Evolutionary conservation across 352 stramenopile genomes (phyloP).

Genomic region (Detonula confervacea): DNA sequence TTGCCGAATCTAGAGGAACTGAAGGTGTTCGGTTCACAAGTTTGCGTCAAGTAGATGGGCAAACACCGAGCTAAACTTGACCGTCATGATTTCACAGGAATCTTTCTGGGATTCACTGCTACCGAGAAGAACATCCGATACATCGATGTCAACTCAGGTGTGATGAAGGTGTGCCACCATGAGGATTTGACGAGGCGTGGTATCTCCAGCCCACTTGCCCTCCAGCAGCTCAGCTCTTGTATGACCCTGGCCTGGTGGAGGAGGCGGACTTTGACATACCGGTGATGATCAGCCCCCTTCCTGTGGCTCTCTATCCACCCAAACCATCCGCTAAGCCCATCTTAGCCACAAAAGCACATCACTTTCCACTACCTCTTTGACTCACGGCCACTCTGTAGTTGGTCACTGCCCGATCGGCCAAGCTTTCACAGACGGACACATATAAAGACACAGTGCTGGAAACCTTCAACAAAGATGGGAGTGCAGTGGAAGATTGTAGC

Average conservation of each 20-base stretch:
- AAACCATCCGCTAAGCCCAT: too few species aligned
- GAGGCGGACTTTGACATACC: too few species aligned
- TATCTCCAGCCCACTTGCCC: constrained; percentile 14
- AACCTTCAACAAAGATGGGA: not conserved
- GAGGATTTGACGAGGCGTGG: constrained; percentile 18
- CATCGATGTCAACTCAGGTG: constrained; percentile 2
- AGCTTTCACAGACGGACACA: not conserved
- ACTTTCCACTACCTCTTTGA: too few species aligned
- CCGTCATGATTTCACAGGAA: constrained; percentile 7
- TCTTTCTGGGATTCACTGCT: constrained; percentile 20
- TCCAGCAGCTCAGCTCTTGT: constrained; percentile 20
- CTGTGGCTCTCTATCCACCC: too few species aligned
- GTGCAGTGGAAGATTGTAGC: not conserved
- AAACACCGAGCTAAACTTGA: constrained; percentile 1
- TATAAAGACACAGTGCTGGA: not conserved
- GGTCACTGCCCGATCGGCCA: not conserved
- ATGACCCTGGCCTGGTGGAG: constrained; percentile 2
- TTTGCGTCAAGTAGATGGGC: constrained; percentile 14
- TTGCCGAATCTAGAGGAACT: constrained; percentile 31
- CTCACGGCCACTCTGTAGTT: not conserved
- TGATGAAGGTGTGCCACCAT: constrained; percentile 6
- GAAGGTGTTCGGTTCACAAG: constrained; percentile 25
- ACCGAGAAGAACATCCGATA: constrained; percentile 22
- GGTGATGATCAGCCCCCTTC: too few species aligned
- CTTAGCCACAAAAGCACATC: too few species aligned